Conservation (phyloP, 345 rosid species). For the Eutrema heterophyllum region DNA sequence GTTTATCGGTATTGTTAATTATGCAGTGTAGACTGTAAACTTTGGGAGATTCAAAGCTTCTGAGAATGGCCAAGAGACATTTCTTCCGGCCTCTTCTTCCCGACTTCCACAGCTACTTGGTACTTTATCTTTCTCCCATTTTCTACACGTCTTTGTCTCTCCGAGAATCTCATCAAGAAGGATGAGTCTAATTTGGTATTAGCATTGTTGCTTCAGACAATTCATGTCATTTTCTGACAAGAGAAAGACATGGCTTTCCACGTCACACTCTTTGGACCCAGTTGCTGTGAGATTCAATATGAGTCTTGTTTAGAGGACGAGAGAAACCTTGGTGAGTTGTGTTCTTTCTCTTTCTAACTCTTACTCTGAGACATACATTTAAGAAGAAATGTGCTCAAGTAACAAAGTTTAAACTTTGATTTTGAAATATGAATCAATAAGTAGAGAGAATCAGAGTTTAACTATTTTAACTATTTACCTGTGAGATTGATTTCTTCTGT, state of each 20-base stretch:
- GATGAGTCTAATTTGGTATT: not conserved
- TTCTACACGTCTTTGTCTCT: not conserved
- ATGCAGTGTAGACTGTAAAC: not conserved
- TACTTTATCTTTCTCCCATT: not conserved
- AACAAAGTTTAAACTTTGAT: not conserved
- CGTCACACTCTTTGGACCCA: conserved; percentile 8
- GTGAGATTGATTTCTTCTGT: too few species aligned
- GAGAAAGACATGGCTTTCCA: conserved; percentile 6
- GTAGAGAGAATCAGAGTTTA: too few species aligned
- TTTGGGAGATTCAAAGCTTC: not conserved
- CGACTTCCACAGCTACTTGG: conserved; percentile 2
- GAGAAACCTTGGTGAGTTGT: not conserved
- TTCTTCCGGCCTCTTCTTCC: conserved; percentile 18
- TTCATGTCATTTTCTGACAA: conserved; percentile 15
- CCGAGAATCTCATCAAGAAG: not conserved
- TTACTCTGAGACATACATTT: not conserved
- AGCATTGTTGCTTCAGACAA: conserved; percentile 2
- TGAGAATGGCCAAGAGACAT: not conserved
- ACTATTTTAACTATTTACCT: too few species aligned
- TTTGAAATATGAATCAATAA: not conserved
- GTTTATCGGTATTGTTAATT: too few species aligned
- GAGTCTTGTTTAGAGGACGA: not conserved
- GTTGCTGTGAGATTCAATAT: conserved; percentile 18
- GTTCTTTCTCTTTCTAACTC: not conserved
- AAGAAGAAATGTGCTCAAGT: too few species aligned